Evolutionary conservation across 352 stramenopile species (phyloP), one percentile per base, ranked within the genome.

Genomic region (Phytophthora uliginosa): DNA sequence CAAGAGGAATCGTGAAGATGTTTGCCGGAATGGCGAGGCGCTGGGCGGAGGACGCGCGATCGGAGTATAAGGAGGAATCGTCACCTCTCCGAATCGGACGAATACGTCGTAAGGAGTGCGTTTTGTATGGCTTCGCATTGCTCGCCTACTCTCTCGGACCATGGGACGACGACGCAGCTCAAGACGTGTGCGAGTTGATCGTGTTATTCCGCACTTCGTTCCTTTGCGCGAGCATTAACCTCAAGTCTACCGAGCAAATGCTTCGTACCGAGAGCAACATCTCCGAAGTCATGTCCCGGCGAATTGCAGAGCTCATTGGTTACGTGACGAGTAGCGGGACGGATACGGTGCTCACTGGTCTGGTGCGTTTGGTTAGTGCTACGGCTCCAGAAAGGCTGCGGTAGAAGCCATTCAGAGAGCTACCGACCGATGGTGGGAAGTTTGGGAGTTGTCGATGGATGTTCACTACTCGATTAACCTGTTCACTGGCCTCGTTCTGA

Each of bases 51-150:
- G n/a, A 76, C 24, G 50, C 59, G 7, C n/a, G 47, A 24, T 53
- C 20, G 4, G 47, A 53, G 20, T 53, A 28, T 2, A 53, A 53
- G 9, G 47, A 53, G 47, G 47, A 53, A 9, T 15, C 47, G 15
- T 24, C 47, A 13, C 47, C 47, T 53, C 7, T 18, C 4, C 47
- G 18, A 9, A 28, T 53, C 17, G 61, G 54, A 33, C 54, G 73
- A n/a, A 63, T 82, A 7, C 77, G 82, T 2, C 65, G 63, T 10
- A 86, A 78, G 20, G 74, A 85, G 24, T 86, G 81, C 42, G 8
- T 88, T 22, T 48, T 89, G 8, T 89, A 85, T 53, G 78, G 74
- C 3, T 87, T 71, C 31, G 82, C 81, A 3, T 55, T 93, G 13
- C 50, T 83, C 2, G 36, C 76, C 4, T 85, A 81, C 45, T 69